Percentiles rank a stretch among this genome's conserved stretches.
Conservation (phyloP, 1,284 basidiomycete species). For the Ganoderma sinense region DNA sequence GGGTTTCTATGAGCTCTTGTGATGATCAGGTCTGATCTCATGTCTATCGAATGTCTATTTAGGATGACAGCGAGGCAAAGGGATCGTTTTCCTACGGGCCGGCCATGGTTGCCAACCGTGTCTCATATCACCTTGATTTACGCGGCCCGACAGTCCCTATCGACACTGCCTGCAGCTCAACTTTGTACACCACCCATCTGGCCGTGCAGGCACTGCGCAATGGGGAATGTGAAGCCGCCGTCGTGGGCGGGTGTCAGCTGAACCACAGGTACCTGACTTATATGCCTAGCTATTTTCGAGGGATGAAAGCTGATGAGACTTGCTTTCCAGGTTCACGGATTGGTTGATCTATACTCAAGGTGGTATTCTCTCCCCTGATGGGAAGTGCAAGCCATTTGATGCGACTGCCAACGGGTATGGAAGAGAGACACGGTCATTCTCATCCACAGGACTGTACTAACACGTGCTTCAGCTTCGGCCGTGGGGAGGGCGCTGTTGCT, state of each 20-base stretch:
- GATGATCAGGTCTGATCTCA: background rate
- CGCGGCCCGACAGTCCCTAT: slow-evolving; percentile 54
- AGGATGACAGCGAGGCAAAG: slow-evolving; percentile 47
- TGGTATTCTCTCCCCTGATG: slow-evolving; percentile 49
- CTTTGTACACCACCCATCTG: slow-evolving; percentile 53
- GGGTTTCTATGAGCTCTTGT: background rate
- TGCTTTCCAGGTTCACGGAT: slow-evolving; percentile 28
- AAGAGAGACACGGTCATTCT: background rate
- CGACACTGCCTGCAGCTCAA: slow-evolving; percentile 60
- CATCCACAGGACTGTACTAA: background rate
- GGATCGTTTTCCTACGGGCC: slow-evolving; percentile 48
- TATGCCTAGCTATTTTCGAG: background rate
- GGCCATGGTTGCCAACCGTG: slow-evolving; percentile 52
- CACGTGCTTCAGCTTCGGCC: slow-evolving; percentile 30
- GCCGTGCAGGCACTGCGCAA: slow-evolving; percentile 51
- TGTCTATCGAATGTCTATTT: background rate
- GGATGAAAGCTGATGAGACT: background rate
- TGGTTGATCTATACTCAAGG: slow-evolving; percentile 45
- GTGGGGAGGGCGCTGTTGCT: slow-evolving; percentile 36
- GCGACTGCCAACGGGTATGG: slow-evolving; percentile 52
- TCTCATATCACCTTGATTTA: slow-evolving; percentile 58
- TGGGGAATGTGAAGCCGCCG: slow-evolving; percentile 57
- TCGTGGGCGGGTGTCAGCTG: slow-evolving; percentile 53
- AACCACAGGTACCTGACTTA: slow-evolving; percentile 44
- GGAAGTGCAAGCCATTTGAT: slow-evolving; percentile 59